Base-by-base conservation (phyloP, 2,329 filamentous ascomycete species). In the Bipolaris gigantea region DNA sequence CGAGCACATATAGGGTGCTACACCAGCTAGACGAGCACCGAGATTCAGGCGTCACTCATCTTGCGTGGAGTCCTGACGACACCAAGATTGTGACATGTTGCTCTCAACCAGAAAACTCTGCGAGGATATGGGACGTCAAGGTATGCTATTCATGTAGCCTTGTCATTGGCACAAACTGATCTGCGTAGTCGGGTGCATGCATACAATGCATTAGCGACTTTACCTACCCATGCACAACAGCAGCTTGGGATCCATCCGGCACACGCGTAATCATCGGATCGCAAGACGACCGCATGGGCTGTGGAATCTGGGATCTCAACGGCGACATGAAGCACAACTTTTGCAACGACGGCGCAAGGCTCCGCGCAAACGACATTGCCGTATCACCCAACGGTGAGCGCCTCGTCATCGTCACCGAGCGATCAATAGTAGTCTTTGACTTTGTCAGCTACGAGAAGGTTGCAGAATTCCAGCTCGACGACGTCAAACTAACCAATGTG, bases 61-160 rank as follows among this genome's bases (percentile, higher is more conserved):
- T 96, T 4, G 82, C 90, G 1, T 99, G 94, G 90, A 97, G 92
- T 70, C 94, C 92, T 5, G 91, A 99, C 73, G 90, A 96, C 75
- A 83, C 83, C 1, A 90, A 90, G 76, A 80, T 99, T 32, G 85
- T 97, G 35, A 93, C 89, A 15, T 97, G 93, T 71, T 89, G 85
- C 15, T 82, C 85, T 61, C 90, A 70, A 40, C 66, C 67, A 39
- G 74, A 96, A 67, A 84, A 83, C 41, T 83, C 82, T 57, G 91
- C 90, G 1, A 83, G 87, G 33, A 75, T 96, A 57, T 96, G 90
- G 89, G 85, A 92, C 73, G 66, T 70, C 33, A 69, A 69, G 58
- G 71, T 71, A 67, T 49, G 65, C 15, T 16, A 16, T 53, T 5
- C 25, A 18, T 16, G 16, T 7, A 30, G 9, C 33, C 9, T 25